Percentiles rank a stretch among this genome's conserved stretches.
Evolutionary conservation across 2,329 filamentous ascomycete species (phyloP).

Genomic region (Aphanocladium album): DNA sequence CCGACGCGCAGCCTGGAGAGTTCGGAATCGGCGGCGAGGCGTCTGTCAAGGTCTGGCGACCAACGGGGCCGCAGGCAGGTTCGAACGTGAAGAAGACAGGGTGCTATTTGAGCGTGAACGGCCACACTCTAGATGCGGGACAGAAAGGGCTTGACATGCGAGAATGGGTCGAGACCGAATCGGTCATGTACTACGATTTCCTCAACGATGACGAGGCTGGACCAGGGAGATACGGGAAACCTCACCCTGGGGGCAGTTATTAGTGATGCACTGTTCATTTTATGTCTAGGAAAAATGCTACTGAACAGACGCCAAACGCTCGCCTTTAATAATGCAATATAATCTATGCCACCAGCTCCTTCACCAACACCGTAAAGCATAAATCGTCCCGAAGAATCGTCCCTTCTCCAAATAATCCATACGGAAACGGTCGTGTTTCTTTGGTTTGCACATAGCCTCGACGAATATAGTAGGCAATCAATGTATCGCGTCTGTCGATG

Average conservation of each 20-base stretch:
- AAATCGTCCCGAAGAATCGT: constrained; percentile 37
- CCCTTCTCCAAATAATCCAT: constrained; percentile 31
- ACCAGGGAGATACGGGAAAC: constrained; percentile 11
- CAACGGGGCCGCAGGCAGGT: background rate
- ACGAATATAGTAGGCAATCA: constrained; percentile 42
- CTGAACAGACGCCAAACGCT: background rate
- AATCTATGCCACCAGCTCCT: constrained; percentile 25
- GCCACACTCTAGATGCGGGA: constrained; percentile 29
- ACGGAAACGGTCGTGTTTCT: constrained; percentile 38
- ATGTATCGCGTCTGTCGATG: constrained; percentile 37
- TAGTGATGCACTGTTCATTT: constrained; percentile 8
- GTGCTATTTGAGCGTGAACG: constrained; percentile 35
- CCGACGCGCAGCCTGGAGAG: constrained; percentile 19
- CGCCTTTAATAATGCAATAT: background rate
- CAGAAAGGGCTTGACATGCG: constrained; percentile 34
- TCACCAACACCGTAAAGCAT: constrained; percentile 37
- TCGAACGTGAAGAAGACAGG: background rate
- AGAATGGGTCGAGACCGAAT: constrained; percentile 31
- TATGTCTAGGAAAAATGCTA: background rate
- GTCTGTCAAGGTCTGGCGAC: background rate
- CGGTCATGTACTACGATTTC: constrained; percentile 23
- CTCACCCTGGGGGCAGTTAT: constrained; percentile 18
- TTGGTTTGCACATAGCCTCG: constrained; percentile 37
- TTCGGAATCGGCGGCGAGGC: constrained; percentile 12
- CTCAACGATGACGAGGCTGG: constrained; percentile 13